These are phyloP conservation scores for Pneumocystis carinii DNA, from an alignment of 1,139 yeast species.

Conservation along the genomic window DNA sequence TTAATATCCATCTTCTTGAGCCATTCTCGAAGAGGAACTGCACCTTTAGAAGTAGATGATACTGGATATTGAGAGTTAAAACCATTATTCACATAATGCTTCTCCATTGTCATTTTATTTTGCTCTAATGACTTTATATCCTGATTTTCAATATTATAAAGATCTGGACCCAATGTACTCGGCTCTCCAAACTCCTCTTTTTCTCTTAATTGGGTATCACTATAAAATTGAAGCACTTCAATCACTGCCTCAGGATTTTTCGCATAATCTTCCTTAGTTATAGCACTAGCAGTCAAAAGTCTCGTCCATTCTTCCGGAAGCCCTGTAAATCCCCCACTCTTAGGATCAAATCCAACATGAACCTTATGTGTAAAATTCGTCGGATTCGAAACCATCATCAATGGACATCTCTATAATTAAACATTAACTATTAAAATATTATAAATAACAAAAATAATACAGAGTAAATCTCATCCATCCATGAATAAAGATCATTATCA, in stretches of 20 bases:
- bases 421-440: not conserved
- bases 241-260: conserved; percentile 41
- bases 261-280: conserved; percentile 32
- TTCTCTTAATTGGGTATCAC: conserved; percentile 20
- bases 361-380: conserved; percentile 33
- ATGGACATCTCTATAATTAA: conserved; percentile 42
- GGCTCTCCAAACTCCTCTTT: conserved; percentile 23
- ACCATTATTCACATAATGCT: not conserved
- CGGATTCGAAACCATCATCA: conserved; percentile 44
- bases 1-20: not conserved
- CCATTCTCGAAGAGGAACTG: not conserved
- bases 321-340: conserved; percentile 33
- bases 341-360: conserved; percentile 34
- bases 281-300: conserved; percentile 29
- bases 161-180: not conserved
- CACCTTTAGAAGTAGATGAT: not conserved
- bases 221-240: conserved; percentile 81
- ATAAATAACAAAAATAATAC: conserved; percentile 18
- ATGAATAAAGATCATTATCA: conserved; percentile 66
- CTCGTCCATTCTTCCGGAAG: conserved; percentile 33
- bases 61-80: not conserved
- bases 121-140: not conserved
- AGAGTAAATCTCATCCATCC: conserved; percentile 83
- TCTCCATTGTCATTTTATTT: not conserved
- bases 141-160: not conserved